Conservation (phyloP, 495 filamentous ascomycete species). For the Penicillium antarcticum region DNA sequence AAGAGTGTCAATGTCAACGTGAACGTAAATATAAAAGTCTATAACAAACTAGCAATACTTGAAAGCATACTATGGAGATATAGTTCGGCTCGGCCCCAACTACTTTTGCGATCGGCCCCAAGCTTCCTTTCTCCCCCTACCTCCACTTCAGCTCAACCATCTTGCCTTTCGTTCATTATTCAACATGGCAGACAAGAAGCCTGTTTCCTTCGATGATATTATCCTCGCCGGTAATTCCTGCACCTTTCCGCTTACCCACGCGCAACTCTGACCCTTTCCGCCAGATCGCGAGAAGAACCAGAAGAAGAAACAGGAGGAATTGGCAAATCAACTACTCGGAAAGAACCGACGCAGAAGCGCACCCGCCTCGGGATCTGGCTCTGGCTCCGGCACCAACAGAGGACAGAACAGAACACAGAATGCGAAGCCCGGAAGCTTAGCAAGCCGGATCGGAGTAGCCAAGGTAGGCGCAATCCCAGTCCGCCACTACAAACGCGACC, state of each 20-base stretch:
- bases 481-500: not conserved
- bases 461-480: conserved; percentile 50
- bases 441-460: conserved; percentile 70
- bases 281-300: conserved; percentile 65
- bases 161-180: not conserved
- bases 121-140: not conserved
- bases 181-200: conserved; percentile 47
- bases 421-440: conserved; percentile 55
- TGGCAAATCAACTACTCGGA: conserved; percentile 69
- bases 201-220: conserved; percentile 61
- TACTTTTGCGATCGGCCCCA: not conserved
- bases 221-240: conserved; percentile 55
- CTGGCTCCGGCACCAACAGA: conserved; percentile 23
- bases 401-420: conserved; percentile 37
- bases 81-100: too few relatives aligned
- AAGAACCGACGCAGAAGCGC: conserved; percentile 60
- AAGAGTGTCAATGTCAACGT: too few relatives aligned
- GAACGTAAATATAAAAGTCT: too few relatives aligned
- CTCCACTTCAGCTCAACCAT: not conserved
- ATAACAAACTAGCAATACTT: too few relatives aligned
- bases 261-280: conserved; percentile 5
- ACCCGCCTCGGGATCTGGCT: conserved; percentile 42
- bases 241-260: not conserved
- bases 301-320: conserved; percentile 64
- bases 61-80: too few relatives aligned